Evolutionary conservation across 179 eudicot species (phyloP), one percentile per base, ranked within the genome.

Genomic region (Dionaea muscipula): DNA sequence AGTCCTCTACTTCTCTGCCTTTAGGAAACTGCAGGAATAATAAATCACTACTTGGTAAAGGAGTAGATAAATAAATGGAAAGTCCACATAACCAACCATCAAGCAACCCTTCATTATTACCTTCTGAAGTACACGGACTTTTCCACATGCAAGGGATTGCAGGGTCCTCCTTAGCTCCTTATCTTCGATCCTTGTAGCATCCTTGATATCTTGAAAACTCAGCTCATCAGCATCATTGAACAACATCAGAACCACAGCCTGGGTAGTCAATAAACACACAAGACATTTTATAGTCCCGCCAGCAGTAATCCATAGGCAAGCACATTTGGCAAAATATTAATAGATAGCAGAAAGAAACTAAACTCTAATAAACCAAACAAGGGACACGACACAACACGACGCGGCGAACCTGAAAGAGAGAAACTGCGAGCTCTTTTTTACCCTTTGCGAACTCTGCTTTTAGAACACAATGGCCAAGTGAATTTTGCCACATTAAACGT

Each of bases 401-500:
- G 51, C 57, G 33, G 68, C 85, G 39, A 65, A 91, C 98, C 98
- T 91, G 98, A 76, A 91, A 91, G 39, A 91, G 80, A 53, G 98
- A 91, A 65, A 91, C 94, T 39, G 98, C 84, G 48, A 91, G 86
- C 84, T 91, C 98, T 78, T 87, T 91, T 82, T 67, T 91, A 64
- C 94, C 95, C 56, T 82, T 91, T 0, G 81, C 76, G 68, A 84
- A 91, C 40, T 84, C 88, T 35, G 88, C 94, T 72, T 91, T 91
- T 38, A 91, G 61, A 25, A 91, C 94, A 67, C 95, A 91, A 54
- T 87, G 98, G 43, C 98, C 95, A 54, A 91, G 75, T 53, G 98
- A 87, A 61, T 87, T 91, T 71, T 91, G 95, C 95, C 98, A 87
- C 95, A 91, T 91, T 69, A 91, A 78, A 56, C 98, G 81, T 69